Conservation (phyloP, 2,329 filamentous ascomycete genomes). For the Diplocarpon mali region DNA sequence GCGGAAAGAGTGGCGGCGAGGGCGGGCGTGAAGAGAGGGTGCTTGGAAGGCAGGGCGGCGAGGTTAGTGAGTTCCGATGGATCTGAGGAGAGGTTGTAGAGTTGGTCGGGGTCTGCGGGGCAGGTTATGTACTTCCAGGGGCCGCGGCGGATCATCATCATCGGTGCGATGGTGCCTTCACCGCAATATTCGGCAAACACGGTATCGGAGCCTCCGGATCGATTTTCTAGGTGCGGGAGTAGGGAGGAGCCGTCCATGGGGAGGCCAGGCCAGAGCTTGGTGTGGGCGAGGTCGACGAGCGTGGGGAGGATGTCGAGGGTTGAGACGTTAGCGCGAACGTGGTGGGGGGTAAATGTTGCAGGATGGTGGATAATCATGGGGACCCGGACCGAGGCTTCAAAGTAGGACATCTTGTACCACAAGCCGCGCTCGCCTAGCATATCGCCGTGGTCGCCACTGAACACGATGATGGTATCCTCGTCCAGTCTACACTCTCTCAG, state of each 20-base stretch:
- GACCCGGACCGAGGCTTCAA: slow-evolving; percentile 81
- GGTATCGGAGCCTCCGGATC: slow-evolving; percentile 60
- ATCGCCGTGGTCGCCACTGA: slow-evolving; percentile 88
- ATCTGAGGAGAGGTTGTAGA: slow-evolving; percentile 70
- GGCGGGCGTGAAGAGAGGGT: slow-evolving; percentile 25
- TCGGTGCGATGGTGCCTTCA: slow-evolving; percentile 77
- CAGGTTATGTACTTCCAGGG: slow-evolving; percentile 88
- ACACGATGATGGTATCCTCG: slow-evolving; percentile 82
- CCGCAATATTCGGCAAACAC: slow-evolving; percentile 95
- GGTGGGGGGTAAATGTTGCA: slow-evolving; percentile 60
- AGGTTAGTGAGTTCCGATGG: slow-evolving; percentile 30
- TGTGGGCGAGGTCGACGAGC: slow-evolving; percentile 71
- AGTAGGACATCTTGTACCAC: slow-evolving; percentile 99
- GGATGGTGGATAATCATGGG: slow-evolving; percentile 80
- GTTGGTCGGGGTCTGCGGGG: slow-evolving; percentile 70
- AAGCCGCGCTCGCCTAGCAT: slow-evolving; percentile 89
- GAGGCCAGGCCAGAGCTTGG: slow-evolving; percentile 55
- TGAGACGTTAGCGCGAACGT: slow-evolving; percentile 73
- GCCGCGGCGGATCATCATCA: slow-evolving; percentile 89
- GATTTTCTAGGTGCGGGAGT: slow-evolving; percentile 61
- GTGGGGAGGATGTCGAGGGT: slow-evolving; percentile 87
- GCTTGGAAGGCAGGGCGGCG: slow-evolving; percentile 30
- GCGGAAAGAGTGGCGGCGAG: slow-evolving; percentile 36
- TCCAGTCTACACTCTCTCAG: slow-evolving; percentile 70
- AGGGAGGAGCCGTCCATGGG: slow-evolving; percentile 80